phyloP scores from a whole-genome alignment of 108 stramenopile species.

The Pelagomonas calceolata region DNA sequence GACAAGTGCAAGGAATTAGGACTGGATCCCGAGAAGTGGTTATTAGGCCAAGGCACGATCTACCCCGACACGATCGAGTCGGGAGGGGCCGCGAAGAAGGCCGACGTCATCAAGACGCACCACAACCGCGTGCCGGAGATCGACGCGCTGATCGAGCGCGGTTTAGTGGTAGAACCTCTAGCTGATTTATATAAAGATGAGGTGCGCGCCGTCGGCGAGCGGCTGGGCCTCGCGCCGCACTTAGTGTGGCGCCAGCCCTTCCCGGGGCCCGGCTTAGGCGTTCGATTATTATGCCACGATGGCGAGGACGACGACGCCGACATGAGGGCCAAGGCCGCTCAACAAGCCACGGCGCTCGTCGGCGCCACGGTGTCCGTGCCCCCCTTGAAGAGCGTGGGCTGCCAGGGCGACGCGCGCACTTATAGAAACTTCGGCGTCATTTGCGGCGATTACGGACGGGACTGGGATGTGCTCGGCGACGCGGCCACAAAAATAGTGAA shows the following conservation, averaged over 20 bases:
- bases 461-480: neutral
- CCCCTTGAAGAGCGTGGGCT: neutral
- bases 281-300: slow-evolving; percentile 74
- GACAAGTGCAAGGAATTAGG: slow-evolving; percentile 81
- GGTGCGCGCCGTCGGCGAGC: slow-evolving; percentile 76
- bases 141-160: slow-evolving; percentile 82
- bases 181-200: slow-evolving; percentile 98
- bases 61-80: slow-evolving; percentile 99
- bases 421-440: neutral
- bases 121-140: slow-evolving; percentile 94
- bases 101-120: slow-evolving; percentile 97
- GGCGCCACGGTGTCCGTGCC: neutral
- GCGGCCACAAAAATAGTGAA: neutral
- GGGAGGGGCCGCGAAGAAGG: slow-evolving; percentile 94
- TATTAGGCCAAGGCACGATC: slow-evolving; percentile 86
- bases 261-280: slow-evolving; percentile 97
- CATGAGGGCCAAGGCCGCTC: neutral
- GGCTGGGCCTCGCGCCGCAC: slow-evolving; percentile 83
- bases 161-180: slow-evolving; percentile 87
- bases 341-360: neutral
- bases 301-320: neutral
- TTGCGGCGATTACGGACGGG: neutral
- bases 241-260: slow-evolving; percentile 97
- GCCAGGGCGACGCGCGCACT: neutral
- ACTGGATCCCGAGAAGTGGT: slow-evolving; percentile 43